Base-by-base conservation (phyloP, 2,329 filamentous ascomycete genomes). In the Pseudonectria foliicola region DNA sequence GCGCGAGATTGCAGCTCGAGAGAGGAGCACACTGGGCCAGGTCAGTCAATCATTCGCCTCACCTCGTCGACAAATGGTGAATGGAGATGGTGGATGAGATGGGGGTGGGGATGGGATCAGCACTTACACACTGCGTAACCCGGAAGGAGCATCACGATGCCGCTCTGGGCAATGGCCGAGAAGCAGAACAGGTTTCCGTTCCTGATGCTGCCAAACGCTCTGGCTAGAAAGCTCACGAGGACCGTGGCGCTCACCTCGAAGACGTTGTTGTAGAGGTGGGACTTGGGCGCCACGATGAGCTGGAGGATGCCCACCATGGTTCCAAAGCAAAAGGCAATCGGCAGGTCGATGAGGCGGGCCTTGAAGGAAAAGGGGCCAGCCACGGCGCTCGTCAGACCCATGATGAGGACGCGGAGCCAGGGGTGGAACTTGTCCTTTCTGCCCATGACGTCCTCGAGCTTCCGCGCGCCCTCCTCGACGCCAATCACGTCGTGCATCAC, bases 281-380 rank as follows among this genome's bases (percentile, higher is more conserved):
- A 87, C 24, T 65, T 71, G 3, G 83, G 80, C 0, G 81, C 77
- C 3, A 87, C 66, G 27, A 85, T 73, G 11, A 86, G 68, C 52
- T 88, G 82, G 27, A 89, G 61, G 42, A 78, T 62, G 1, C 84
- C 84, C 2, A 89, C 69, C 7, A 85, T 62, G 46, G 73, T 80
- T 2, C 85, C 85, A 2, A 89, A 69, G 13, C 80, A 40, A 55
- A 87, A 89, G 15, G 73, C 72, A 25, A 88, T 71, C 0, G 82
- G 84, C 27, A 88, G 64, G 50, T 90, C 85, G 45, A 87, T 79
- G 2, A 77, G 66, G 10, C 83, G 71, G 4, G 79, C 82, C 42
- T 73, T 66, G 53, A 88, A 89, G 1, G 83, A 84, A 50, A 88
- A 89, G 0, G 84, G 82, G 0, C 80, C 83, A 7, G 85, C 82